Conservation (phyloP, 2,329 filamentous ascomycete genomes). For the Alternaria angustiovoidea region DNA sequence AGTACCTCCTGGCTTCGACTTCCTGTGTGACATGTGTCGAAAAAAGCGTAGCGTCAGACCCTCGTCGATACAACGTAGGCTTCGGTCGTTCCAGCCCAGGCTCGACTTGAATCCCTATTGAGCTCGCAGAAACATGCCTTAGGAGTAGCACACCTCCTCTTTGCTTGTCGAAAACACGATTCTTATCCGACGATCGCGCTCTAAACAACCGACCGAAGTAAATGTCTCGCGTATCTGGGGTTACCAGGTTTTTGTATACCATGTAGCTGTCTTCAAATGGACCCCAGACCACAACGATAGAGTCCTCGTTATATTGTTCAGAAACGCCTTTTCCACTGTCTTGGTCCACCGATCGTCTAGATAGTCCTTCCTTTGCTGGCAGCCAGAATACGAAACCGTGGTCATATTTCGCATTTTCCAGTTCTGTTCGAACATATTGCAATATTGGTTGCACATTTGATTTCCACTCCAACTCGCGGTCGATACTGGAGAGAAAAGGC, state of each 20-base stretch:
- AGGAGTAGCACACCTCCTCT: constrained; percentile 32
- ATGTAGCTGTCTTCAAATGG: constrained; percentile 33
- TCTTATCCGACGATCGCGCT: constrained; percentile 36
- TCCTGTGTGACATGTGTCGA: background rate
- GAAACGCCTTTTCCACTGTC: constrained; percentile 42
- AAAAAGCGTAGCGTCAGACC: constrained; percentile 3
- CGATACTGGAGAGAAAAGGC: background rate
- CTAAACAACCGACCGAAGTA: constrained; percentile 38
- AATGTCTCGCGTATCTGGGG: constrained; percentile 22
- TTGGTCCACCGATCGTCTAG: constrained; percentile 35
- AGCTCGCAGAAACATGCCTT: background rate
- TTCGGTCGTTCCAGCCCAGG: constrained; percentile 27
- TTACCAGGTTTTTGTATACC: constrained; percentile 38
- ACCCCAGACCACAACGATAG: constrained; percentile 44
- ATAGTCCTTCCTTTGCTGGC: constrained; percentile 38
- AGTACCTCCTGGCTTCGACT: background rate
- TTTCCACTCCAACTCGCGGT: constrained; percentile 9
- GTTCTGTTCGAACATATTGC: constrained; percentile 22
- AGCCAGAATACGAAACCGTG: constrained; percentile 45
- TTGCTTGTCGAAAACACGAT: constrained; percentile 39
- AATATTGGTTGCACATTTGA: constrained; percentile 11
- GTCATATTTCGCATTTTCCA: constrained; percentile 25
- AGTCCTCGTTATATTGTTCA: constrained; percentile 47
- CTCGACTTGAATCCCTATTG: constrained; percentile 26
- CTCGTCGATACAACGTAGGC: constrained; percentile 5